Evolutionary conservation across 208 protist species (phyloP), one percentile per base, ranked within the genome.

Genomic region (Leishmania tarentolae): DNA sequence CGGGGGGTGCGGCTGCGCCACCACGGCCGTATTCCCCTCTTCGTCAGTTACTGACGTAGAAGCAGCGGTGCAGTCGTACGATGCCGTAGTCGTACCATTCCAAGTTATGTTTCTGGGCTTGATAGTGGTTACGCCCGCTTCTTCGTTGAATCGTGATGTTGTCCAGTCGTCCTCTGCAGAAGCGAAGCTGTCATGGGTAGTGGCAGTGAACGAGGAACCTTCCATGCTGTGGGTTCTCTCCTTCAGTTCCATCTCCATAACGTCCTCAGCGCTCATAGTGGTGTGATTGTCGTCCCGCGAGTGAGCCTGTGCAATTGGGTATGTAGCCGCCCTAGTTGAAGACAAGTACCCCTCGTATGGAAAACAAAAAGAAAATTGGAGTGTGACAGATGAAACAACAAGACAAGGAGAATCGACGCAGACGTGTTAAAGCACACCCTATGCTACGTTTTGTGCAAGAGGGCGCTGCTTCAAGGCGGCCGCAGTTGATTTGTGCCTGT

Each of bases 31-130:
- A 52, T 79, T 61, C 28, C n/a, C 65, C 42, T 42, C 65, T 2
- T 44, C 74, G 11, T 75, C 82, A 15, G 61, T 84, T 5, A 37
- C 35, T 68, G 53, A 35, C 40, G 57, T 19, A 47, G 56, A 24
- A 21, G 74, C 53, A 50, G 74, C 74, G 17, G 11, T 65, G 74
- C 53, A 42, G 40, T 37, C 56, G 28, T n/a, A 56, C 35, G 21
- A 52, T 46, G 35, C 28, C 74, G 40, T 56, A 35, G 70, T 53
- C 53, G 74, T 53, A 0, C 57, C 81, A 46, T 78, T 52, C 76
- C 81, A 85, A 35, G 50, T 59, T 21, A 78, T 31, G 35, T 56
- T 50, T 47, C 74, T 37, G 6, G 74, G 28, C 47, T 75, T 85
- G 19, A 11, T 31, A 19, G 76, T 81, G 17, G 31, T n/a, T 0